Evolutionary conservation across 164 flowering plant species (phyloP).

Genomic region (Sedum album): DNA sequence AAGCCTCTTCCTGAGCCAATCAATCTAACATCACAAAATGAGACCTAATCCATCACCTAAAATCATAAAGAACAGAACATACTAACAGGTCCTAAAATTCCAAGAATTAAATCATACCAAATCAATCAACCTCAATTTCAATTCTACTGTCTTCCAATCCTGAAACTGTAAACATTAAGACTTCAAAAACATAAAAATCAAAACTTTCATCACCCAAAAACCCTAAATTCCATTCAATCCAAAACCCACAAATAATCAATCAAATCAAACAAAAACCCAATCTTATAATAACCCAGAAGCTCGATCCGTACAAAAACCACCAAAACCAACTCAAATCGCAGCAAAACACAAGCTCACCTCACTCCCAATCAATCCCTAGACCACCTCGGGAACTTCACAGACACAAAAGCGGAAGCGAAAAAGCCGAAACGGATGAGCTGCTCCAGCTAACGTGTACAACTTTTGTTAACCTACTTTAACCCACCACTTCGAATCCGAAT

Average conservation of each 20-base stretch:
- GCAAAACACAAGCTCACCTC: neutral
- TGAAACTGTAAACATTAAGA: too few species aligned
- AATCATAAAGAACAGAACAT: too few species aligned
- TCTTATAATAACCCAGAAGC: neutral
- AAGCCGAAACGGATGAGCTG: constrained; percentile 4
- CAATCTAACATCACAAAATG: too few species aligned
- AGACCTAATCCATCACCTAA: too few species aligned
- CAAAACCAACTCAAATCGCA: neutral
- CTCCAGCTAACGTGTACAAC: neutral
- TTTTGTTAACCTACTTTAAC: constrained; percentile 4
- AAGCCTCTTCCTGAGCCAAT: too few species aligned
- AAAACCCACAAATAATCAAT: neutral
- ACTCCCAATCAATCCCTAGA: neutral
- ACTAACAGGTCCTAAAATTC: too few species aligned
- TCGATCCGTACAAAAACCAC: neutral
- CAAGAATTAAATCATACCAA: too few species aligned
- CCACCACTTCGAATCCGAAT: neutral
- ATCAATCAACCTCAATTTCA: too few species aligned
- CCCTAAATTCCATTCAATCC: too few species aligned
- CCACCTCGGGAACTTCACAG: neutral
- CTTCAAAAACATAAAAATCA: too few species aligned
- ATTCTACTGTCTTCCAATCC: too few species aligned
- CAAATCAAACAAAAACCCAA: neutral
- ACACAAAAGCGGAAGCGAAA: neutral
- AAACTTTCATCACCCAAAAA: too few species aligned